Percentiles rank a stretch among this genome's conserved stretches.
Conservation (phyloP, 306 rosid species). For the Ammopiptanthus mongolicus region DNA sequence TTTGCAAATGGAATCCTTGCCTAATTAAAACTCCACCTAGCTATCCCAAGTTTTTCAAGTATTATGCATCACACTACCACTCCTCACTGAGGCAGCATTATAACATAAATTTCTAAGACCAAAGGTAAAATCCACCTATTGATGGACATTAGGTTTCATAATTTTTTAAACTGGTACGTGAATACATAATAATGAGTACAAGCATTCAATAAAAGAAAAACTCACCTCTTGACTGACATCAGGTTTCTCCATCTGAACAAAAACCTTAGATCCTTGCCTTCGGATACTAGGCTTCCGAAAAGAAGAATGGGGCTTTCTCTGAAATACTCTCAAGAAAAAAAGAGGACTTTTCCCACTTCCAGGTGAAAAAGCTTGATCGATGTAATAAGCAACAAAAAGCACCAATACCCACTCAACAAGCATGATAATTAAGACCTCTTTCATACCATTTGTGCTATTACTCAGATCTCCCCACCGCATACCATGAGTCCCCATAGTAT, state of each 20-base stretch:
- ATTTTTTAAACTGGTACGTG: neutral
- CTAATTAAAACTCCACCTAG: neutral
- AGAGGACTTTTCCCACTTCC: slow-evolving; percentile 64
- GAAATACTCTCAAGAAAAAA: slow-evolving; percentile 47
- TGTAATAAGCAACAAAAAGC: slow-evolving; percentile 55
- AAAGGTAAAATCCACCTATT: neutral
- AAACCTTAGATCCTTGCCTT: slow-evolving; percentile 60
- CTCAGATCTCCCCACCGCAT: slow-evolving; percentile 76
- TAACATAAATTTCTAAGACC: neutral
- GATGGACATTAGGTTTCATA: neutral
- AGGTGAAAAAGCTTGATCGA: slow-evolving; percentile 56
- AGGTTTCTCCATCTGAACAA: slow-evolving; percentile 66
- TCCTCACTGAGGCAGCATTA: neutral
- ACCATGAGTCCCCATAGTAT: slow-evolving; percentile 54
- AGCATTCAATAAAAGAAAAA: slow-evolving; percentile 11
- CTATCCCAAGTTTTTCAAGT: neutral
- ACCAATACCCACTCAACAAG: slow-evolving; percentile 62
- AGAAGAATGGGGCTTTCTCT: slow-evolving; percentile 42
- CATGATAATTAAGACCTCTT: slow-evolving; percentile 59
- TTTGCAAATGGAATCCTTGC: neutral
- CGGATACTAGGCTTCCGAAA: slow-evolving; percentile 48
- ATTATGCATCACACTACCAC: neutral
- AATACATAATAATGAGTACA: neutral
- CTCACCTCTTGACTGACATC: slow-evolving; percentile 81
- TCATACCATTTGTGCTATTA: slow-evolving; percentile 62